phyloP scores from a whole-genome alignment of 345 rosid species.

The Gossypium bickii region DNA sequence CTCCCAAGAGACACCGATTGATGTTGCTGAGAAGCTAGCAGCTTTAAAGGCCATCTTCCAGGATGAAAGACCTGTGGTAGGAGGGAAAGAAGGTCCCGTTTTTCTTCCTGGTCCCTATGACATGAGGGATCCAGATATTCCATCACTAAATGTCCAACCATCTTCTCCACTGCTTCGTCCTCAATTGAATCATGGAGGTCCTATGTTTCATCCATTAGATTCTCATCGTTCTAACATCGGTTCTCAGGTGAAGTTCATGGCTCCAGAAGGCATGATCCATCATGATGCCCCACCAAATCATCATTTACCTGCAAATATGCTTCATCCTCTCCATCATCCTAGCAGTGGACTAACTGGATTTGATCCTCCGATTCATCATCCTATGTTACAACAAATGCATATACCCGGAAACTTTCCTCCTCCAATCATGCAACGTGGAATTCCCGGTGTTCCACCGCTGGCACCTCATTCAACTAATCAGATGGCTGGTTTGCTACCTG shows the following conservation, averaged over 20 bases:
- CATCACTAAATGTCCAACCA: slow-evolving; percentile 37
- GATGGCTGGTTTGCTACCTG: slow-evolving; percentile 48
- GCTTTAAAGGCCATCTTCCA: slow-evolving; percentile 52
- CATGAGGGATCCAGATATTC: slow-evolving; percentile 42
- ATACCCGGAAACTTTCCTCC: slow-evolving; percentile 55
- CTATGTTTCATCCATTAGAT: slow-evolving; percentile 49
- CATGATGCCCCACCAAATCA: slow-evolving; percentile 48
- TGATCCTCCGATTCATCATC: slow-evolving; percentile 56
- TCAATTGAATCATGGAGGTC: slow-evolving; percentile 54
- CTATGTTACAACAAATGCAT: slow-evolving; percentile 64
- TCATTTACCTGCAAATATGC: slow-evolving; percentile 52
- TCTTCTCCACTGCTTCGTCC: slow-evolving; percentile 48
- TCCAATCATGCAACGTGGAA: slow-evolving; percentile 51
- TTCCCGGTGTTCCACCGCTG: slow-evolving; percentile 41
- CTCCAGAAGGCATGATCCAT: slow-evolving; percentile 48
- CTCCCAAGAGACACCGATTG: slow-evolving; percentile 34
- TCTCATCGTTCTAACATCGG: slow-evolving; percentile 52
- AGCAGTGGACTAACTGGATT: slow-evolving; percentile 47
- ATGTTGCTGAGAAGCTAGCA: slow-evolving; percentile 57
- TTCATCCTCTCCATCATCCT: slow-evolving; percentile 58
- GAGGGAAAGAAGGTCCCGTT: slow-evolving; percentile 49
- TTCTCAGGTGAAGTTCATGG: slow-evolving; percentile 58
- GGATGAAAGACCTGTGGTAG: slow-evolving; percentile 44
- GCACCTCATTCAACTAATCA: slow-evolving; percentile 56
- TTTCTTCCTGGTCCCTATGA: slow-evolving; percentile 52